A percentile compares a stretch with the other conserved stretches of the same genome.
These are phyloP conservation scores for Triticum turgidum DNA, from an alignment of 176 grass and related monocot genomes.

Conservation along the genomic window DNA sequence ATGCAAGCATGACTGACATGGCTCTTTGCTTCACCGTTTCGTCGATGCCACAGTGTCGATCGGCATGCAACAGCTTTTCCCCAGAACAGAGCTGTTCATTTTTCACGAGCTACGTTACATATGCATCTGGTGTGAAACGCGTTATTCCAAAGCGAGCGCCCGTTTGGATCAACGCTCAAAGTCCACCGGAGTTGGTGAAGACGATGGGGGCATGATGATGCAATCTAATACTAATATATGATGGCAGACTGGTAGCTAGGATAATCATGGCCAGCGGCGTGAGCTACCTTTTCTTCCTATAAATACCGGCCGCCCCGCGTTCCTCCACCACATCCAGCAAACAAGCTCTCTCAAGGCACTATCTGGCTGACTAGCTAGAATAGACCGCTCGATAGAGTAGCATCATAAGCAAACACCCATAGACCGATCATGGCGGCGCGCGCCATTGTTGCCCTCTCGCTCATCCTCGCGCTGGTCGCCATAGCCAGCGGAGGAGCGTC, in stretches of 20 bases:
- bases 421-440: background rate
- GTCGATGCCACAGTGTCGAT: background rate
- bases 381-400: background rate
- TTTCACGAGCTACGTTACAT: background rate
- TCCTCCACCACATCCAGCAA: background rate
- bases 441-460: background rate
- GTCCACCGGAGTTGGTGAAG: constrained; percentile 14
- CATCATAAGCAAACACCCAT: too few species aligned
- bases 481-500: background rate
- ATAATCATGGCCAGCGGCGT: background rate
- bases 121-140: background rate
- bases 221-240: background rate
- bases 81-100: background rate
- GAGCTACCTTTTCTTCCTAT: background rate
- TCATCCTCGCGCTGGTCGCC: background rate
- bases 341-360: background rate
- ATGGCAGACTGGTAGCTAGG: background rate
- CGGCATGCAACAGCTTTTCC: background rate
- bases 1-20: background rate
- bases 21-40: background rate
- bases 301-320: background rate
- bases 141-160: background rate
- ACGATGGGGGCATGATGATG: background rate
- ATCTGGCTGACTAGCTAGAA: background rate
- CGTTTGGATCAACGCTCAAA: background rate